Evolutionary conservation across 768 basidiomycete genomes (phyloP).

Genomic region (Boletus rufocinnamomeus): DNA sequence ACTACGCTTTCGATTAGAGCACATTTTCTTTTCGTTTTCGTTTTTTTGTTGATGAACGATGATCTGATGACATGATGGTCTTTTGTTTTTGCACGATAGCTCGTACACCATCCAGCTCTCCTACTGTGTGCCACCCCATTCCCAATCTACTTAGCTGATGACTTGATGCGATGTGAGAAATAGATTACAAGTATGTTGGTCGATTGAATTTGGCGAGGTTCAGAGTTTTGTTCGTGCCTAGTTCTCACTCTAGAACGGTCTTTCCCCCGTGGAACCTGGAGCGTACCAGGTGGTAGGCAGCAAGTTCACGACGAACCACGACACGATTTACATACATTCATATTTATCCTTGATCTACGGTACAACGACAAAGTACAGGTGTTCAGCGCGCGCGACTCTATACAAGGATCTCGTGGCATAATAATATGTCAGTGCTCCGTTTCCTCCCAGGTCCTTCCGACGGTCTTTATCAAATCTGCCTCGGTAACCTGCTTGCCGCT

Average conservation of each 20-base stretch:
- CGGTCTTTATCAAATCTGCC: slow-evolving; percentile 81
- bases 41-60: background rate
- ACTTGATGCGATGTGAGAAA: background rate
- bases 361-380: background rate
- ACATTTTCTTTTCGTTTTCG: background rate
- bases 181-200: background rate
- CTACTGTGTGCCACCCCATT: background rate
- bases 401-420: background rate
- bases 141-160: background rate
- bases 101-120: background rate
- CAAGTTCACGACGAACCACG: too few species aligned
- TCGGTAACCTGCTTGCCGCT: slow-evolving; percentile 75
- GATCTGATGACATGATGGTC: background rate
- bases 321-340: too few species aligned
- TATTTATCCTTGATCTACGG: slow-evolving; percentile 6
- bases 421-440: slow-evolving; percentile 62
- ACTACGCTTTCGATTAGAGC: background rate
- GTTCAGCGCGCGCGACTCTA: background rate
- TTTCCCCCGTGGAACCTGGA: too few species aligned
- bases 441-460: slow-evolving; percentile 90
- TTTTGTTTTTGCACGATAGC: background rate
- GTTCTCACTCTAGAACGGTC: too few species aligned
- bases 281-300: too few species aligned
- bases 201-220: too few species aligned
- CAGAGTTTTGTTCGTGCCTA: too few species aligned